Evolutionary conservation across 176 grass and related monocot species (phyloP).

Genomic region (Bolboschoenus planiculmis): DNA sequence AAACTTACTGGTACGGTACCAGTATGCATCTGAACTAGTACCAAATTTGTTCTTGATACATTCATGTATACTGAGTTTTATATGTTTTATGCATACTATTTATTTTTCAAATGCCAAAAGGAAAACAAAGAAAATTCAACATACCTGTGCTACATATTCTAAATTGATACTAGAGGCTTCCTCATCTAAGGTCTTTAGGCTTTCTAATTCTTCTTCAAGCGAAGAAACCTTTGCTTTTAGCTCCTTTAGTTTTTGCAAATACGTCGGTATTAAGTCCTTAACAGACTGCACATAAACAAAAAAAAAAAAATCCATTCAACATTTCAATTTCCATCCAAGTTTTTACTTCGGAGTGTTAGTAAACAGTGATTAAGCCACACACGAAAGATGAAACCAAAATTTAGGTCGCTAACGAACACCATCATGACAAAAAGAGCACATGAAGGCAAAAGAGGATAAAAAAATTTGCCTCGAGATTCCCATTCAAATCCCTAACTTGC

Average conservation of each 20-base stretch:
- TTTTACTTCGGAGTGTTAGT: too few relatives aligned
- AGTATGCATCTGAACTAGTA: neutral
- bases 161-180: neutral
- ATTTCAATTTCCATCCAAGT: neutral
- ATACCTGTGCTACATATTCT: neutral
- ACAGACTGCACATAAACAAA: neutral
- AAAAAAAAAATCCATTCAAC: neutral
- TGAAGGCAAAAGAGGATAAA: neutral
- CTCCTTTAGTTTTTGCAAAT: constrained; percentile 8
- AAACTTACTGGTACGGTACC: neutral
- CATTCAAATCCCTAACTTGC: neutral
- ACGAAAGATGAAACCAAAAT: too few relatives aligned
- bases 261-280: neutral
- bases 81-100: neutral
- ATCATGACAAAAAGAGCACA: neutral
- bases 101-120: neutral
- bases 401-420: neutral
- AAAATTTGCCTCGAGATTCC: neutral
- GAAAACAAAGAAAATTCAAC: neutral
- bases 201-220: constrained; percentile 7
- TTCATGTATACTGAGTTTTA: neutral
- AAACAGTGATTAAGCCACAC: too few relatives aligned
- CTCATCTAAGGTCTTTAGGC: neutral
- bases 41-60: neutral
- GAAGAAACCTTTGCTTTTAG: constrained; percentile 4